Conservation (phyloP, 257 asterid species). For the Penstemon davidsonii region DNA sequence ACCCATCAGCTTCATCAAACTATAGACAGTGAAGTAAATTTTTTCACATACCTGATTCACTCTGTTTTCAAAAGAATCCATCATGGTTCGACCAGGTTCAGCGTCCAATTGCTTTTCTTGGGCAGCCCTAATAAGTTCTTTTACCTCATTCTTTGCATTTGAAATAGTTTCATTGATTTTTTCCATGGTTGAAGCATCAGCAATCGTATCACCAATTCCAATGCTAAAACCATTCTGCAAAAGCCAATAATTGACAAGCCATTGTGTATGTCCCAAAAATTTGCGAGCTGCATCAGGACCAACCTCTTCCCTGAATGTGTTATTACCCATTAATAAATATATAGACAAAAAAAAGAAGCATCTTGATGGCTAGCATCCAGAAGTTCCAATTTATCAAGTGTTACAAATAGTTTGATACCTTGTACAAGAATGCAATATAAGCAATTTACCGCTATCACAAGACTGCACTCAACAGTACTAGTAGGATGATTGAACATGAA, state of each 20-base stretch:
- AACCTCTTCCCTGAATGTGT: slow-evolving; percentile 87
- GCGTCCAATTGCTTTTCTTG: slow-evolving; percentile 86
- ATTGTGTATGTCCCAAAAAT: slow-evolving; percentile 96
- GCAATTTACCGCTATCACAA: neutral
- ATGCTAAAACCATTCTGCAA: slow-evolving; percentile 93
- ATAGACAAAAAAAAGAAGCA: slow-evolving; percentile 28
- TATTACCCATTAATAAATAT: slow-evolving; percentile 4
- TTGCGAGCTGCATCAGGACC: slow-evolving; percentile 99
- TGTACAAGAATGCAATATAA: no score
- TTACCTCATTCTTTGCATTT: slow-evolving; percentile 85
- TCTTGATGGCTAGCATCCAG: neutral
- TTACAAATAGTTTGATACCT: neutral
- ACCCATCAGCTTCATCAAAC: slow-evolving; percentile 21
- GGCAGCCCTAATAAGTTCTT: slow-evolving; percentile 69
- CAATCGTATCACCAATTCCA: slow-evolving; percentile 99
- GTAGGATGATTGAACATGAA: neutral
- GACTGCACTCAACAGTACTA: neutral
- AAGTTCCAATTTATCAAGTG: neutral
- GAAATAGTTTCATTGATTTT: slow-evolving; percentile 80
- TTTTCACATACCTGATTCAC: slow-evolving; percentile 76
- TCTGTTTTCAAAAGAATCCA: slow-evolving; percentile 94
- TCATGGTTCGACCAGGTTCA: slow-evolving; percentile 99
- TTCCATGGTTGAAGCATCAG: slow-evolving; percentile 92
- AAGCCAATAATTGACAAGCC: slow-evolving; percentile 99
- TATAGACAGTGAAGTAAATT: slow-evolving; percentile 14